These are phyloP conservation scores for Phialocephala sp. DNA, from an alignment of 2,329 filamentous ascomycete species.

Conservation along the genomic window DNA sequence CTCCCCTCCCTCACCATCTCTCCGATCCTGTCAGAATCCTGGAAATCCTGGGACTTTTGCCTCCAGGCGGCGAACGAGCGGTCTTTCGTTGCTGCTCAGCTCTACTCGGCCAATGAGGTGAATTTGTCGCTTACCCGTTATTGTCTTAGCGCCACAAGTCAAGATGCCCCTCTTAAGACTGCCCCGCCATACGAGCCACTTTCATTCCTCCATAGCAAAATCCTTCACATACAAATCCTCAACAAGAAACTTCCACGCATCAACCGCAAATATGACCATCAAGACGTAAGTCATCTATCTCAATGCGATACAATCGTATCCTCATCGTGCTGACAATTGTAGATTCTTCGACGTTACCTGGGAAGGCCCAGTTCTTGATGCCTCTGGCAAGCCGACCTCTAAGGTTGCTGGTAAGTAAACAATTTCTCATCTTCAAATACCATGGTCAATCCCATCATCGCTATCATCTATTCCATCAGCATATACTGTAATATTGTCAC, in stretches of 20 bases:
- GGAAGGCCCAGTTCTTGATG: conserved; percentile 74
- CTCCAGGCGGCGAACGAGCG: background rate
- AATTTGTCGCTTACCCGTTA: conserved; percentile 15
- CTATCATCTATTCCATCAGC: conserved; percentile 20
- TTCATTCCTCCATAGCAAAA: conserved; percentile 43
- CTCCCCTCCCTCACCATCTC: conserved; percentile 5
- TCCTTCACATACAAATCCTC: conserved; percentile 45
- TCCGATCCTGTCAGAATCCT: conserved; percentile 14
- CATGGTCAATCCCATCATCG: conserved; percentile 26
- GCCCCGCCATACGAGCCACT: conserved; percentile 49
- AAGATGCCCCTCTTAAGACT: conserved; percentile 28
- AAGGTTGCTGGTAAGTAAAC: conserved; percentile 62
- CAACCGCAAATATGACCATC: conserved; percentile 76
- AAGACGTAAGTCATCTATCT: conserved; percentile 64
- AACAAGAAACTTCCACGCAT: conserved; percentile 62
- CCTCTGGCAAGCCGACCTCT: conserved; percentile 59
- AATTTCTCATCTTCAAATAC: conserved; percentile 6
- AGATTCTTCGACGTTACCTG: conserved; percentile 77
- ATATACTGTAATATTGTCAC: background rate
- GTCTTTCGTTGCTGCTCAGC: background rate
- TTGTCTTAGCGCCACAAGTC: conserved; percentile 17
- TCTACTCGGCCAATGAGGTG: conserved; percentile 2
- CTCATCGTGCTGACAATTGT: conserved; percentile 31
- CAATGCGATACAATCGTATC: conserved; percentile 19
- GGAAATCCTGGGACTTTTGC: background rate